phyloP scores from a whole-genome alignment of 1,284 basidiomycete species.

The Trametes hirsuta region DNA sequence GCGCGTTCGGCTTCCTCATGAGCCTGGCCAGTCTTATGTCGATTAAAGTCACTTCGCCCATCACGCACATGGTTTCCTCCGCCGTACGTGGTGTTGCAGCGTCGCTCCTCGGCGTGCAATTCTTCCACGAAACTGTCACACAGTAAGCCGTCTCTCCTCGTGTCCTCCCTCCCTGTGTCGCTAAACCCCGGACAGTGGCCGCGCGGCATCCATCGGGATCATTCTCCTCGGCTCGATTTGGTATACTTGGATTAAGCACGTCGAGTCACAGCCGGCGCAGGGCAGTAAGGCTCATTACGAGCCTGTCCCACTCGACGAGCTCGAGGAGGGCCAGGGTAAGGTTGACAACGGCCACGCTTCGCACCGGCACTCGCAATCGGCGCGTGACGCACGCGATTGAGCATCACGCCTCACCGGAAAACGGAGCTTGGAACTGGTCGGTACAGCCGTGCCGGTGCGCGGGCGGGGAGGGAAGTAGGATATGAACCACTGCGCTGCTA shows the following conservation, averaged over 20 bases:
- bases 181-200: slow-evolving; percentile 54
- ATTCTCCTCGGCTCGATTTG: slow-evolving; percentile 82
- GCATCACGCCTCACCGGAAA: neutral
- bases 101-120: slow-evolving; percentile 73
- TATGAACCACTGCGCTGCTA: neutral
- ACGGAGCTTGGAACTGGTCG: neutral
- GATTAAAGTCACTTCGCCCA: slow-evolving; percentile 91
- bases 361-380: slow-evolving; percentile 11
- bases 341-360: slow-evolving; percentile 6
- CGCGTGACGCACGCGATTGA: slow-evolving; percentile 18
- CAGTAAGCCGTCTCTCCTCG: slow-evolving; percentile 46
- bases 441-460: neutral
- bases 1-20: slow-evolving; percentile 85
- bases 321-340: slow-evolving; percentile 46
- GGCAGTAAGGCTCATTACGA: slow-evolving; percentile 40
- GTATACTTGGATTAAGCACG: slow-evolving; percentile 86
- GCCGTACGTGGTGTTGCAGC: slow-evolving; percentile 84
- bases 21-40: slow-evolving; percentile 87
- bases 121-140: slow-evolving; percentile 78
- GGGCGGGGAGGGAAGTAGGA: neutral
- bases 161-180: neutral
- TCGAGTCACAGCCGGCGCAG: slow-evolving; percentile 48
- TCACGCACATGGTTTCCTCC: slow-evolving; percentile 91
- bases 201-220: slow-evolving; percentile 74
- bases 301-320: slow-evolving; percentile 51